A percentile compares a stretch with the other conserved stretches of the same genome.
phyloP scores from a whole-genome alignment of 495 filamentous ascomycete species.

The Podospora pseudoanserina region DNA sequence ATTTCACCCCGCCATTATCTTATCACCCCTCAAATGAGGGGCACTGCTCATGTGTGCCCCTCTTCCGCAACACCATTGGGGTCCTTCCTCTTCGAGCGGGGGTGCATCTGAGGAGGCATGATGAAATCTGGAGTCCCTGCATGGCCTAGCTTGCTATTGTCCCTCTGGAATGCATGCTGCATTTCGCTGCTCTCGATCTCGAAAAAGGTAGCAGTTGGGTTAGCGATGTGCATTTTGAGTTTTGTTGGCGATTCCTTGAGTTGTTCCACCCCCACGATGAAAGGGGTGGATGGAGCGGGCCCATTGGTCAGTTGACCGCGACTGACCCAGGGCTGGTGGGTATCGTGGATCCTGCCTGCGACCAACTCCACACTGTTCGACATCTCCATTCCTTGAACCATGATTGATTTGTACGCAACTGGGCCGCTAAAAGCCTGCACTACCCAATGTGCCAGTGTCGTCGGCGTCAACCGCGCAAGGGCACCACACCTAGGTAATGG shows the following conservation, averaged over 20 bases:
- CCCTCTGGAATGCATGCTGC: background rate
- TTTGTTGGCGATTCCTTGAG: background rate
- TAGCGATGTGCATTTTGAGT: background rate
- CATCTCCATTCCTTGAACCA: background rate
- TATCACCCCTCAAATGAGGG: slow-evolving; percentile 28
- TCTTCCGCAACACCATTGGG: slow-evolving; percentile 1
- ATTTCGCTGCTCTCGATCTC: background rate
- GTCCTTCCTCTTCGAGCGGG: slow-evolving; percentile 2
- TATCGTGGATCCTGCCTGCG: background rate
- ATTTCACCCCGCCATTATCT: slow-evolving; percentile 23
- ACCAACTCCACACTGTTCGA: background rate
- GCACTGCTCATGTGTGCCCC: slow-evolving; percentile 10
- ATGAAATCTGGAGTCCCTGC: background rate
- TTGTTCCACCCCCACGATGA: slow-evolving; percentile 7
- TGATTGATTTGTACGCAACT: background rate
- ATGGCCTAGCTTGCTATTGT: background rate
- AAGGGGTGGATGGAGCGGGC: slow-evolving; percentile 10
- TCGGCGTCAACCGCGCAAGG: background rate
- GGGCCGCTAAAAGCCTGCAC: background rate
- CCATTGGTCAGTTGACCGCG: slow-evolving; percentile 23
- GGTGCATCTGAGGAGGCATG: background rate
- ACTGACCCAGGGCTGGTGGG: background rate
- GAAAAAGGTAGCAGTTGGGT: background rate
- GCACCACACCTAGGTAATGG: background rate
- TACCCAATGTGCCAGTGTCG: background rate